Base-by-base conservation (phyloP, 1,139 yeast species). In the Dujonia santamariae region DNA sequence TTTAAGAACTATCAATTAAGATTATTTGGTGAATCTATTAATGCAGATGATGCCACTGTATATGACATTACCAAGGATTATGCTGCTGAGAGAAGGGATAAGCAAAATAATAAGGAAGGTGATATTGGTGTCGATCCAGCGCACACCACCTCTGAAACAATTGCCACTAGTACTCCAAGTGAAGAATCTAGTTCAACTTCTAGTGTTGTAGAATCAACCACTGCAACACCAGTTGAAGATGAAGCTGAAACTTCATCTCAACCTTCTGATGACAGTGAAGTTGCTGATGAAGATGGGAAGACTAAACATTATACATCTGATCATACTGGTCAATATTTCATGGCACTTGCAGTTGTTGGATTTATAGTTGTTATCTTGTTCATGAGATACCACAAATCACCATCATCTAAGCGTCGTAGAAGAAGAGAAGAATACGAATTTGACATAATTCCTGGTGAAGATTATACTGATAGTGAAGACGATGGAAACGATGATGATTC, bases 21-120 rank as follows among this genome's bases (percentile, higher is more conserved):
- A 36, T 62, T 90, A 8, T 94, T 86, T 68, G 98, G 98, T 15
- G 95, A 82, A 53, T 65, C 80, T 12, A 68, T 66, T 27, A 88
- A 85, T 54, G 74, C 80, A 1, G 54, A 67, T 2, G 75, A 76
- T 52, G 88, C 85, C 1, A 74, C 68, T 41, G 59, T 58, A 26
- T 68, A 48, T 41, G 68, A 69, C 35, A 53, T 71, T 29, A 57
- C 53, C 19, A 59, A 51, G 32, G 73, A 69, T 46, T 69, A 70
- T 44, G 72, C 72, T 7, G 49, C 53, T 11, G 56, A 55, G 6
- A 57, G 74, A 47, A 55, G 70, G 39, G 65, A 57, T 9, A 51
- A 21, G 29, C 38, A 29, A 15, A 25, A 20, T 11, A 22, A 29
- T 6, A 29, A 29, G 28, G 30, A 27, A n/a, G 32, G 31, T 23